phyloP scores from a whole-genome alignment of 2,329 filamentous ascomycete species.

The Keithomyces neogunnii region DNA sequence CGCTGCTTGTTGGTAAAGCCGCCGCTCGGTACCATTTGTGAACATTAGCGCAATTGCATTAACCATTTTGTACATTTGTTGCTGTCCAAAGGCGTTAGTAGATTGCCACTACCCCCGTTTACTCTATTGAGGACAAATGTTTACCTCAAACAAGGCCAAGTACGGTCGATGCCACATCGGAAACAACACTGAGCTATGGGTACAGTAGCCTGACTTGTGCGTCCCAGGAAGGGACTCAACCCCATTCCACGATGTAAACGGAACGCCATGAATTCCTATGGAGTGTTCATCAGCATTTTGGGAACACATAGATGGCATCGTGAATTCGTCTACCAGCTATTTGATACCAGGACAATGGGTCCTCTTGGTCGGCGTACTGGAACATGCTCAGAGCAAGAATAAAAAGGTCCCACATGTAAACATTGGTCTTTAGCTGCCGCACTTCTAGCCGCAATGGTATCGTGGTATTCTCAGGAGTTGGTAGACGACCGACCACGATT shows the following conservation, averaged over 20 bases:
- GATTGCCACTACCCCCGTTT: not conserved
- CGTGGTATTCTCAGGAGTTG: slow-evolving; percentile 28
- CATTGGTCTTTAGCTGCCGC: slow-evolving; percentile 52
- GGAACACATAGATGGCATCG: not conserved
- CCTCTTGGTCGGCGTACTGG: slow-evolving; percentile 55
- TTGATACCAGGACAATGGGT: slow-evolving; percentile 66
- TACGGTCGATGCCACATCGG: slow-evolving; percentile 80
- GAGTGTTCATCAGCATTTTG: not conserved
- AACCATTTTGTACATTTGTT: slow-evolving; percentile 27
- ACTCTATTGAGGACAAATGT: not conserved
- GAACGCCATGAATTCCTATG: slow-evolving; percentile 72
- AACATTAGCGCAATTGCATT: slow-evolving; percentile 39
- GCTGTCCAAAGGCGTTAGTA: slow-evolving; percentile 18
- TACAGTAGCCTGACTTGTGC: slow-evolving; percentile 61
- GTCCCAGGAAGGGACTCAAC: slow-evolving; percentile 42
- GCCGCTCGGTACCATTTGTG: slow-evolving; percentile 34
- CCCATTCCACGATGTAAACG: slow-evolving; percentile 47
- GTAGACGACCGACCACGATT: slow-evolving; percentile 36
- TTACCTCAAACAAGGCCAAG: slow-evolving; percentile 51
- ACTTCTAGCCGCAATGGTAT: slow-evolving; percentile 55
- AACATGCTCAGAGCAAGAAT: slow-evolving; percentile 66
- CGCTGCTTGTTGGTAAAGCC: slow-evolving; percentile 43
- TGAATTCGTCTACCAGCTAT: slow-evolving; percentile 52
- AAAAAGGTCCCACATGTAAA: slow-evolving; percentile 68
- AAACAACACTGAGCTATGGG: slow-evolving; percentile 68